Conservation (phyloP, 75 land plant genomes). For the Picea sitchensis region DNA sequence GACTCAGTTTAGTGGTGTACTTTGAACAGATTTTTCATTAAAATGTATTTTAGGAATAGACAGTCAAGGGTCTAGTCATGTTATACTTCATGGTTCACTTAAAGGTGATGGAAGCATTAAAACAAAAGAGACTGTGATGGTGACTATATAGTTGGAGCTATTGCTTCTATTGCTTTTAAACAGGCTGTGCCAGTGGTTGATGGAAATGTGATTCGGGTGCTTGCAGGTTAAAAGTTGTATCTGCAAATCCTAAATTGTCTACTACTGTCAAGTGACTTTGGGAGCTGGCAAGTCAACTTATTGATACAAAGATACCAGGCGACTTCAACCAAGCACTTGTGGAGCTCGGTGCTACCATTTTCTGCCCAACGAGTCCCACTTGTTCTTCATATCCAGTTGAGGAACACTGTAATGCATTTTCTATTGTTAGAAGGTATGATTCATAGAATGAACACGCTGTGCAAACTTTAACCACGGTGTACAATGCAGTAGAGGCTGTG, state of each 20-base stretch:
- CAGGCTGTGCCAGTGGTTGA: constrained; percentile 97
- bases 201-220: constrained; percentile 93
- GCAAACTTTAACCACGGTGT: background rate
- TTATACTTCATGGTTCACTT: too few relatives aligned
- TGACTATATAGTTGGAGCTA: constrained; percentile 94
- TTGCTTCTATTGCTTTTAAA: constrained; percentile 90
- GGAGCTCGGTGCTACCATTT: constrained; percentile 92
- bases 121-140: too few relatives aligned
- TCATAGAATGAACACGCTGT: constrained; percentile 2
- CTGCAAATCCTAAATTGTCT: constrained; percentile 64
- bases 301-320: constrained; percentile 77
- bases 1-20: too few relatives aligned
- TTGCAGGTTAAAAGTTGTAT: constrained; percentile 74
- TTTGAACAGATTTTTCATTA: too few relatives aligned
- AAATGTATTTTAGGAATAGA: too few relatives aligned
- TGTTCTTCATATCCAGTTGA: constrained; percentile 74
- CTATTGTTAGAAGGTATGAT: constrained; percentile 20
- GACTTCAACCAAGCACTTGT: constrained; percentile 92
- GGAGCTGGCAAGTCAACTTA: constrained; percentile 74
- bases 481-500: background rate
- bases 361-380: constrained; percentile 57
- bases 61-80: too few relatives aligned
- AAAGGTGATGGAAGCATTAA: too few relatives aligned
- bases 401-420: constrained; percentile 58
- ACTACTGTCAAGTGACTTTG: constrained; percentile 56